Percentiles rank a stretch among this genome's conserved stretches.
These are phyloP conservation scores for Torulaspora microellipsoides DNA, from an alignment of 805 yeast genomes.

Conservation along the genomic window DNA sequence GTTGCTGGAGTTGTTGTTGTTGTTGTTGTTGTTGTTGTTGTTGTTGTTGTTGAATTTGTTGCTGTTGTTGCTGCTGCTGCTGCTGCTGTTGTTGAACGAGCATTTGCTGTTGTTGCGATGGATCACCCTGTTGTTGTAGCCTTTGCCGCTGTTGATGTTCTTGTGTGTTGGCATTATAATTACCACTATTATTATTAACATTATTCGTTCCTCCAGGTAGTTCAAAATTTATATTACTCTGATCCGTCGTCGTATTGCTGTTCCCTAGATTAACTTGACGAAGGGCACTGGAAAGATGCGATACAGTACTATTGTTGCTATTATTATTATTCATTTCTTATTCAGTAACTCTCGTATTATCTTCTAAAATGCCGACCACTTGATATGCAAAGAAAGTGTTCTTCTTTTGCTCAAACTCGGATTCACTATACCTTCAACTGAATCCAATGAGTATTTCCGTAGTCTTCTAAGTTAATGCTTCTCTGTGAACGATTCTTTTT, in stretches of 20 bases:
- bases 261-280: constrained; percentile 34
- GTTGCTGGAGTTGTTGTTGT: constrained; percentile 18
- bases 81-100: constrained; percentile 11
- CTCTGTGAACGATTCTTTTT: too few relatives aligned
- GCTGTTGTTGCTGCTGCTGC: constrained; percentile 18
- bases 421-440: too few relatives aligned
- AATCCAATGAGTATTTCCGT: too few relatives aligned
- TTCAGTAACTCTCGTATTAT: too few relatives aligned
- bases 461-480: too few relatives aligned
- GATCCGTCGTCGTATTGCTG: constrained; percentile 28
- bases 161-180: constrained; percentile 6
- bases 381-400: too few relatives aligned
- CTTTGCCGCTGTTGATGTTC: constrained; percentile 23
- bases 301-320: constrained; percentile 19
- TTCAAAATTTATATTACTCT: constrained; percentile 28
- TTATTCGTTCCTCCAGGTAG: constrained; percentile 8
- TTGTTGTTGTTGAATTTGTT: constrained; percentile 19
- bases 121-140: constrained; percentile 12
- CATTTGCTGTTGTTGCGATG: constrained; percentile 14
- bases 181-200: constrained; percentile 10
- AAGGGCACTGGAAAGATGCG: constrained; percentile 35
- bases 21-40: constrained; percentile 21
- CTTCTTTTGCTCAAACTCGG: too few relatives aligned
- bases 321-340: constrained; percentile 1
- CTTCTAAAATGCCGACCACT: too few relatives aligned